A percentile compares a stretch with the other conserved stretches of the same genome.
Conservation (phyloP, 768 basidiomycete genomes). For the Leccinum pellstonianum region DNA sequence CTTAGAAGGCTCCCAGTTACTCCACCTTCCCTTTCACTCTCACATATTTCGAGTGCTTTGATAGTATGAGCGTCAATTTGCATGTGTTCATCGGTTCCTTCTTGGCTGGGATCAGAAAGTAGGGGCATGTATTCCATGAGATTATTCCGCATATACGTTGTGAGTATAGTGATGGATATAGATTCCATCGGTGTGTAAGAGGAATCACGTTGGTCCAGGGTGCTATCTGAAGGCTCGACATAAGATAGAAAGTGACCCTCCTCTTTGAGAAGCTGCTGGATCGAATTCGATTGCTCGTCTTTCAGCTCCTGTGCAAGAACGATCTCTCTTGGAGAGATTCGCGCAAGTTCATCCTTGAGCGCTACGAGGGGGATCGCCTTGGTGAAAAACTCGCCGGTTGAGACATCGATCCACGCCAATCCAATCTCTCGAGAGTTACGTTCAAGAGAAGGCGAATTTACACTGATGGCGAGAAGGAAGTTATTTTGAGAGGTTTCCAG, state of each 20-base stretch:
- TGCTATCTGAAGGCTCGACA: constrained; percentile 16
- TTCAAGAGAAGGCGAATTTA: constrained; percentile 12
- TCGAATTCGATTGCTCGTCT: constrained; percentile 39
- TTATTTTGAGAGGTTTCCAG: constrained; percentile 85
- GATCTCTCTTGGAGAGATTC: constrained; percentile 80
- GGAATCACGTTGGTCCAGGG: constrained; percentile 4
- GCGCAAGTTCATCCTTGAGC: constrained; percentile 78
- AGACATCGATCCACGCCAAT: constrained; percentile 92
- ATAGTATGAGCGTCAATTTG: constrained; percentile 89
- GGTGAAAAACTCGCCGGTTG: constrained; percentile 91
- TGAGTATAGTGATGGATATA: constrained; percentile 59
- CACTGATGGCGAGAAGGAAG: constrained; percentile 72
- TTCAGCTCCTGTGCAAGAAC: constrained; percentile 55
- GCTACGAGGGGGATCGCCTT: constrained; percentile 52
- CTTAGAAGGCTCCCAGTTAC: constrained; percentile 71
- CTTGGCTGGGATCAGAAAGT: constrained; percentile 55
- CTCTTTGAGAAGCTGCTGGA: constrained; percentile 50
- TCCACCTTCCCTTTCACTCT: constrained; percentile 71
- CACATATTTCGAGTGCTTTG: constrained; percentile 83
- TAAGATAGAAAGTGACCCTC: constrained; percentile 58
- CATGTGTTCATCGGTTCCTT: constrained; percentile 61
- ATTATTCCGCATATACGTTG: constrained; percentile 60
- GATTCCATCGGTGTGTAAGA: constrained; percentile 42
- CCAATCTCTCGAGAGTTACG: constrained; percentile 41
- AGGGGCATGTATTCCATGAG: constrained; percentile 78